Evolutionary conservation across 805 yeast genomes (phyloP).

Genomic region (Ogataea chonburiensis): DNA sequence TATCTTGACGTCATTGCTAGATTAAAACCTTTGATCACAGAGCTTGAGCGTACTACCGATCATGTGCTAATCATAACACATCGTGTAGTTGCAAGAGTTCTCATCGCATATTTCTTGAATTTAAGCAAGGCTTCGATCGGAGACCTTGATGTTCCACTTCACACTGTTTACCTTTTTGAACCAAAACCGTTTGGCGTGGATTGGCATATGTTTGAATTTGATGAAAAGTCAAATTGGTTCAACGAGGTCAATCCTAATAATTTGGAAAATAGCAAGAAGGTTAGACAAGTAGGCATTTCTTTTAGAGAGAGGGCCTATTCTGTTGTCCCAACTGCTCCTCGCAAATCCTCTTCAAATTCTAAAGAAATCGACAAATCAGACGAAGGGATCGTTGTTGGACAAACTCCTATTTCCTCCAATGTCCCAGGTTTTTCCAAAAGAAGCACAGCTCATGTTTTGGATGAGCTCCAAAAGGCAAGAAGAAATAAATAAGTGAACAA

Average conservation of each 20-base stretch:
- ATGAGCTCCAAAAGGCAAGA: too few relatives aligned
- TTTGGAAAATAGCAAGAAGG: constrained; percentile 54
- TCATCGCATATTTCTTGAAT: constrained; percentile 86
- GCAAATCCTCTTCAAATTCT: constrained; percentile 12
- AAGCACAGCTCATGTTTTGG: too few relatives aligned
- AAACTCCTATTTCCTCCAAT: too few relatives aligned
- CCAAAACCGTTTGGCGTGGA: constrained; percentile 96
- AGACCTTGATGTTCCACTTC: constrained; percentile 89
- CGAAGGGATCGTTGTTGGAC: too few relatives aligned
- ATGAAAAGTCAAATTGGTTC: constrained; percentile 77
- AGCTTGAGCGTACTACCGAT: constrained; percentile 87
- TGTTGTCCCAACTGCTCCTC: constrained; percentile 75
- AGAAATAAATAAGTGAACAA: too few relatives aligned
- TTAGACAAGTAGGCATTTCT: constrained; percentile 68
- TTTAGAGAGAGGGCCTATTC: constrained; percentile 68
- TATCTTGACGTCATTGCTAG: constrained; percentile 91
- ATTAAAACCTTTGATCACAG: constrained; percentile 85
- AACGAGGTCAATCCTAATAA: constrained; percentile 49
- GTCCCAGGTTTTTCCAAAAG: too few relatives aligned
- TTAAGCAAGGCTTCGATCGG: constrained; percentile 77
- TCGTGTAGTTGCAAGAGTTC: constrained; percentile 84
- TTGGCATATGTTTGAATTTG: constrained; percentile 86
- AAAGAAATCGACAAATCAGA: too few relatives aligned
- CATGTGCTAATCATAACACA: constrained; percentile 83
- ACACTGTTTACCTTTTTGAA: constrained; percentile 85